Evolutionary conservation across 495 filamentous ascomycete species (phyloP).

Genomic region (Penicilliopsis zonata): DNA sequence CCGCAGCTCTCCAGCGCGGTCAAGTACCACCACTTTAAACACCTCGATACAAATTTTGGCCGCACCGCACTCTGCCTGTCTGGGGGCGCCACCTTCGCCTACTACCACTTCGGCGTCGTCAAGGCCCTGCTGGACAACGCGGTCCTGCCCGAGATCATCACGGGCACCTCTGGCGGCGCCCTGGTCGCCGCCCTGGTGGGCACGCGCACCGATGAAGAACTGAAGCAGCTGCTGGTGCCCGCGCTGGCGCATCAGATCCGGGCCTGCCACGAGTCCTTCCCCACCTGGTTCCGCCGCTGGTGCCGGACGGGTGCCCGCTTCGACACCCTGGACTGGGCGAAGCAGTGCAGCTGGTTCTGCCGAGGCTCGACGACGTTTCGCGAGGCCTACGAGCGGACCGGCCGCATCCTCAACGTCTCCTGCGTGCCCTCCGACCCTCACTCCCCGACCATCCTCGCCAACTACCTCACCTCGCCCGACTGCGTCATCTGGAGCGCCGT

Average conservation of each 20-base stretch:
- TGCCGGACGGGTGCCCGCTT: conserved; percentile 89
- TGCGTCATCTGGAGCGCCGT: conserved; percentile 98
- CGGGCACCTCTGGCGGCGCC: conserved; percentile 88
- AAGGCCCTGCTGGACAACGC: conserved; percentile 83
- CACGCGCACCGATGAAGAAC: conserved; percentile 82
- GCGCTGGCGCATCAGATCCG: conserved; percentile 74
- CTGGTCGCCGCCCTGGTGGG: conserved; percentile 80
- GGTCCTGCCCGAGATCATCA: conserved; percentile 84
- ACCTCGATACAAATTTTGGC: conserved; percentile 81
- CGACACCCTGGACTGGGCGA: conserved; percentile 86
- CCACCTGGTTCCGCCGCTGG: conserved; percentile 71
- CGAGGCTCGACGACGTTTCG: conserved; percentile 84
- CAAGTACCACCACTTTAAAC: conserved; percentile 77
- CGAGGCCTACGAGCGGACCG: conserved; percentile 90
- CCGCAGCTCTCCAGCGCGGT: conserved; percentile 52
- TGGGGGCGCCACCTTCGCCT: conserved; percentile 91
- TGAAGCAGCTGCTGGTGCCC: conserved; percentile 74
- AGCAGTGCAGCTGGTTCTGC: conserved; percentile 75
- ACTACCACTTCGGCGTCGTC: conserved; percentile 91
- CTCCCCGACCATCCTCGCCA: conserved; percentile 79
- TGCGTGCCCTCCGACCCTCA: conserved; percentile 97
- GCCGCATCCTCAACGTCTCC: conserved; percentile 86
- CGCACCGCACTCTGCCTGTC: conserved; percentile 87
- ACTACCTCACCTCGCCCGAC: conserved; percentile 88
- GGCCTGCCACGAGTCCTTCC: conserved; percentile 69